phyloP scores from a whole-genome alignment of 495 filamentous ascomycete species.

The Trichoderma gamsii region DNA sequence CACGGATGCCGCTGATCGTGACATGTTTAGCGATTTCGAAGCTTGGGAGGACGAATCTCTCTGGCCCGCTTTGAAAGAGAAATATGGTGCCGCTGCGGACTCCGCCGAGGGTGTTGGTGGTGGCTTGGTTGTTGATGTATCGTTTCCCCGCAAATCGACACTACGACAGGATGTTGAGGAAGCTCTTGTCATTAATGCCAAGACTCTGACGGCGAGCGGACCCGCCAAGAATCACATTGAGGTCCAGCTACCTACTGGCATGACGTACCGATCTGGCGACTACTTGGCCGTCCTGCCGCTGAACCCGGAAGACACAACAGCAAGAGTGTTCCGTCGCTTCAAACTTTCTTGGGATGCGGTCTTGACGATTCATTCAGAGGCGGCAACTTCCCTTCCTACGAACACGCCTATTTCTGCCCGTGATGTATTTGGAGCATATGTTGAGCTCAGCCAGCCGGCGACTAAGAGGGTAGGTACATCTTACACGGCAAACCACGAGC shows the following conservation, averaged over 20 bases:
- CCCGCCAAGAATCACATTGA: constrained; percentile 60
- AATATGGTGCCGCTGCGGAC: constrained; percentile 32
- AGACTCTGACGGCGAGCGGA: constrained; percentile 47
- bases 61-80: constrained; percentile 57
- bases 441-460: constrained; percentile 66
- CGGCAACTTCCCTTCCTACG: constrained; percentile 51
- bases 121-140: constrained; percentile 51
- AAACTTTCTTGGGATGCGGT: constrained; percentile 58
- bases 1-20: constrained; percentile 50
- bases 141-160: constrained; percentile 51
- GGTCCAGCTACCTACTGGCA: constrained; percentile 57
- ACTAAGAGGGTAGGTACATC: constrained; percentile 41
- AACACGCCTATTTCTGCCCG: constrained; percentile 52
- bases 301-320: constrained; percentile 55
- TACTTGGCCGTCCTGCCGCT: constrained; percentile 69
- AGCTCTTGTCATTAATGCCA: constrained; percentile 51
- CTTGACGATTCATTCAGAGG: constrained; percentile 37
- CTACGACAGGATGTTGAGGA: constrained; percentile 62
- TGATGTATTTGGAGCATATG: constrained; percentile 60
- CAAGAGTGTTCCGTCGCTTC: constrained; percentile 45
- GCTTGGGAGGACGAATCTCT: constrained; percentile 52
- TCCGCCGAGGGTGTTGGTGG: constrained; percentile 21
- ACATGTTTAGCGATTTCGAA: constrained; percentile 56
- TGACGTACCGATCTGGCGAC: constrained; percentile 65
- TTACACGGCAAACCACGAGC: neutral